Conservation (phyloP, 78 protist genomes). For the Isochrysis galbana region DNA sequence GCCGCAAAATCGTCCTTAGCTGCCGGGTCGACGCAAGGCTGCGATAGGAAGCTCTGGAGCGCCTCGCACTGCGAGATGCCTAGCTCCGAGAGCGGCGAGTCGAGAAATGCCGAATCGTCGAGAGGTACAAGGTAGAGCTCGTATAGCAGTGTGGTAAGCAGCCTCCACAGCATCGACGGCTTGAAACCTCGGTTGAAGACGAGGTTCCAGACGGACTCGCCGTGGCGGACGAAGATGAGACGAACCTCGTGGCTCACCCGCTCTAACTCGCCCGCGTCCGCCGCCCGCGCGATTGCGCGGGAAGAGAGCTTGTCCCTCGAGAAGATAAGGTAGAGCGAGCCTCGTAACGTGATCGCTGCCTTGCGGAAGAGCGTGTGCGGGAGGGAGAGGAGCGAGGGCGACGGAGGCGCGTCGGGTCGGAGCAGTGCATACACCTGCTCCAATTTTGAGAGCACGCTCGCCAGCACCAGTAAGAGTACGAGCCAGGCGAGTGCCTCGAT, state of each 20-base stretch:
- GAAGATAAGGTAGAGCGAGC: neutral
- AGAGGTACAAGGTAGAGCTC: neutral
- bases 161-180: neutral
- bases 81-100: neutral
- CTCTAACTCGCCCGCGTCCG: neutral
- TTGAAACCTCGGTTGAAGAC: neutral
- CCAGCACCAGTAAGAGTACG: neutral
- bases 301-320: neutral
- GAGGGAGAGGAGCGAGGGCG: neutral
- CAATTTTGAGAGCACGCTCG: neutral
- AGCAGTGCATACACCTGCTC: neutral
- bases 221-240: conserved; percentile 9
- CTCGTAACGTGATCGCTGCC: neutral
- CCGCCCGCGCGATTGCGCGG: neutral
- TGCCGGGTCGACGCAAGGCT: neutral
- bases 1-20: neutral
- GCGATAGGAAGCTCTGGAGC: neutral
- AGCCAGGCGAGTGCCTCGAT: neutral
- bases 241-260: neutral
- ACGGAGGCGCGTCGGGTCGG: neutral
- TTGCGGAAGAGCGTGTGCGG: neutral
- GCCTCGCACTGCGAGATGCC: neutral
- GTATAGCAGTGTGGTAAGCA: neutral
- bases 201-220: conserved; percentile 1
- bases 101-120: neutral